phyloP scores from a whole-genome alignment of 345 rosid species.

The Raphanus sativus region DNA sequence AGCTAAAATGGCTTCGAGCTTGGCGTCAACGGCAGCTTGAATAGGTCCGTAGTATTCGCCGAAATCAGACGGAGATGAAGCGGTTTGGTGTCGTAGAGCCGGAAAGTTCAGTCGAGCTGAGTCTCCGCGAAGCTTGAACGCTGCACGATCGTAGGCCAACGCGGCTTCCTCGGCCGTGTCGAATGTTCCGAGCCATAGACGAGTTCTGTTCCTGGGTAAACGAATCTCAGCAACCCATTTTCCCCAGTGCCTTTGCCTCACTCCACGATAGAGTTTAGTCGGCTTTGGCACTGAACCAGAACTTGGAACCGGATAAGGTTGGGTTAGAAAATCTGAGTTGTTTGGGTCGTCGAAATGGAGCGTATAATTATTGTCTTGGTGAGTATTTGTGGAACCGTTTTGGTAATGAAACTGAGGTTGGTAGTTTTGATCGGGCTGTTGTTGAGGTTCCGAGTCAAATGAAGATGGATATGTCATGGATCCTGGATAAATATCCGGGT shows the following conservation, averaged over 20 bases:
- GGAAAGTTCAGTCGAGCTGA: conserved; percentile 86
- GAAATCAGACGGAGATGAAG: conserved; percentile 49
- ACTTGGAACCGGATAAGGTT: conserved; percentile 19
- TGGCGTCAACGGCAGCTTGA: conserved; percentile 85
- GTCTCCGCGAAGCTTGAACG: conserved; percentile 84
- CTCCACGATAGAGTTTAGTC: conserved; percentile 77
- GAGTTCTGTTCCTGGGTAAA: background rate
- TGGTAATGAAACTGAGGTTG: conserved; percentile 62
- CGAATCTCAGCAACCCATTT: background rate
- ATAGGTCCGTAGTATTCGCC: conserved; percentile 78
- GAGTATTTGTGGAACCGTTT: conserved; percentile 37
- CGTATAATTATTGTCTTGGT: conserved; percentile 22
- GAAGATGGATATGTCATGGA: conserved; percentile 42
- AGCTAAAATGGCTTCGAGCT: conserved; percentile 75
- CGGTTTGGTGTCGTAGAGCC: conserved; percentile 56
- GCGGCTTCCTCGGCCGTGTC: conserved; percentile 50
- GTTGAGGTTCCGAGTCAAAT: conserved; percentile 44
- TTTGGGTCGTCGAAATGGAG: conserved; percentile 47
- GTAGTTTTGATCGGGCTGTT: conserved; percentile 40
- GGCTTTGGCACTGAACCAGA: conserved; percentile 51
- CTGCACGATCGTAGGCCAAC: conserved; percentile 86
- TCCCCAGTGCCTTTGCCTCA: conserved; percentile 66
- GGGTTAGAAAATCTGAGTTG: conserved; percentile 50
- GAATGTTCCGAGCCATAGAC: background rate
- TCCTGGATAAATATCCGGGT: conserved; percentile 41